Evolutionary conservation across 2,329 filamentous ascomycete genomes (phyloP).

Genomic region (Calycina marina): DNA sequence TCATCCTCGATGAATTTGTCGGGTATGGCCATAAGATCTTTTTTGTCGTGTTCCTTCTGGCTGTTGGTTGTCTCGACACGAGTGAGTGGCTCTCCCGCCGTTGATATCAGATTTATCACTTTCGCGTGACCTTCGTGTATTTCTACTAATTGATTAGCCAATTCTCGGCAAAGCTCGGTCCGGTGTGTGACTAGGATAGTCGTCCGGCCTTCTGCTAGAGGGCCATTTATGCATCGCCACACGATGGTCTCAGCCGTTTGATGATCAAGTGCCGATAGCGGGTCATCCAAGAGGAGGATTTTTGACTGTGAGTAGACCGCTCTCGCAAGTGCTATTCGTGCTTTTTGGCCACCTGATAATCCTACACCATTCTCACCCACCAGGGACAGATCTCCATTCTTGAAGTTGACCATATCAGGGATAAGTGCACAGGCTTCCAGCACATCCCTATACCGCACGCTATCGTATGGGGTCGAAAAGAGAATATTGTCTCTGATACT

Average conservation of each 20-base stretch:
- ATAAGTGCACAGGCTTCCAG: slow-evolving; percentile 47
- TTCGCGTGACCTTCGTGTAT: slow-evolving; percentile 42
- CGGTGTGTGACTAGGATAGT: slow-evolving; percentile 50
- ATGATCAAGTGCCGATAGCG: slow-evolving; percentile 44
- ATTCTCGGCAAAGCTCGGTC: slow-evolving; percentile 53
- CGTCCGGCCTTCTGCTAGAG: slow-evolving; percentile 36
- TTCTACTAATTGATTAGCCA: slow-evolving; percentile 62
- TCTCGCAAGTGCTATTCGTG: slow-evolving; percentile 43
- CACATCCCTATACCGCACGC: slow-evolving; percentile 53
- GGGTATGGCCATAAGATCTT: slow-evolving; percentile 32
- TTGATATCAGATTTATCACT: slow-evolving; percentile 14
- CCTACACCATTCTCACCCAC: slow-evolving; percentile 48
- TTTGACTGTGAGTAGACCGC: slow-evolving; percentile 41
- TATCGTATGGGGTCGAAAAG: slow-evolving; percentile 53
- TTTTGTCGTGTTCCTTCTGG: slow-evolving; percentile 19
- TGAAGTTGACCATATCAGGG: slow-evolving; percentile 46
- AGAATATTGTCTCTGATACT: slow-evolving; percentile 55
- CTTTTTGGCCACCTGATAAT: slow-evolving; percentile 45
- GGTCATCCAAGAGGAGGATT: slow-evolving; percentile 42
- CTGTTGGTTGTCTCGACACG: slow-evolving; percentile 12
- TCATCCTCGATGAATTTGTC: slow-evolving; percentile 74
- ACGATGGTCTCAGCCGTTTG: slow-evolving; percentile 50
- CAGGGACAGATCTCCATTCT: slow-evolving; percentile 46
- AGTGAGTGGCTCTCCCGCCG: slow-evolving; percentile 15
- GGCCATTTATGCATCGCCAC: slow-evolving; percentile 38